phyloP scores from a whole-genome alignment of 1,284 basidiomycete genomes.

The Puccinia coronata region DNA sequence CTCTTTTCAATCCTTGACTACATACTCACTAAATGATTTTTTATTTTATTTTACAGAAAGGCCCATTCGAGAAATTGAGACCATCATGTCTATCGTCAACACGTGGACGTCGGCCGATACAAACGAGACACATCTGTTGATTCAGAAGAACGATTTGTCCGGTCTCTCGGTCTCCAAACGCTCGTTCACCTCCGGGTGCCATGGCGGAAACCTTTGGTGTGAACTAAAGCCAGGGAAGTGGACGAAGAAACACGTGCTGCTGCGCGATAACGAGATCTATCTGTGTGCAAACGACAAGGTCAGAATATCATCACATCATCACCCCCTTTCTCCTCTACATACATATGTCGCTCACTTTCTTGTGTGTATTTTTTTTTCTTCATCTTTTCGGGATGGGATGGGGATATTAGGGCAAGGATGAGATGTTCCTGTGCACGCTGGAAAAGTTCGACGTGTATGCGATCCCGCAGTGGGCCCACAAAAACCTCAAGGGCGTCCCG shows the following conservation, averaged over 20 bases:
- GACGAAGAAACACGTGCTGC: slow-evolving; percentile 41
- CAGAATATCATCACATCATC: too few relatives aligned
- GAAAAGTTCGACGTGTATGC: slow-evolving; percentile 46
- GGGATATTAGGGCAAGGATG: slow-evolving; percentile 49
- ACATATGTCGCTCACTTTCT: too few relatives aligned
- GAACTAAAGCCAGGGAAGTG: slow-evolving; percentile 47
- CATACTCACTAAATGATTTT: background rate
- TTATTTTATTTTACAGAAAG: slow-evolving; percentile 17
- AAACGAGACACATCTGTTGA: slow-evolving; percentile 35
- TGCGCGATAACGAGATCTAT: slow-evolving; percentile 39
- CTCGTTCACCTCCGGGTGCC: slow-evolving; percentile 30
- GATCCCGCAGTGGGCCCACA: slow-evolving; percentile 19
- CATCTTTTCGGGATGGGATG: too few relatives aligned
- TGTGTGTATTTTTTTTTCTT: background rate
- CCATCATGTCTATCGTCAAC: slow-evolving; percentile 12
- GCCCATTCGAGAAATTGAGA: slow-evolving; percentile 43
- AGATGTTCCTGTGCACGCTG: slow-evolving; percentile 46
- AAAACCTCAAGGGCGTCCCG: slow-evolving; percentile 25
- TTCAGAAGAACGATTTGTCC: slow-evolving; percentile 42
- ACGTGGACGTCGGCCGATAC: slow-evolving; percentile 43
- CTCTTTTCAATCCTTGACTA: background rate
- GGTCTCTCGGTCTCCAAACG: slow-evolving; percentile 30
- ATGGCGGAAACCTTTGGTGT: slow-evolving; percentile 27
- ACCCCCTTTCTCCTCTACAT: too few relatives aligned
- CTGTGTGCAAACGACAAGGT: slow-evolving; percentile 47